phyloP scores from a whole-genome alignment of 2,329 filamentous ascomycete species.

The Didymella lethalis region DNA sequence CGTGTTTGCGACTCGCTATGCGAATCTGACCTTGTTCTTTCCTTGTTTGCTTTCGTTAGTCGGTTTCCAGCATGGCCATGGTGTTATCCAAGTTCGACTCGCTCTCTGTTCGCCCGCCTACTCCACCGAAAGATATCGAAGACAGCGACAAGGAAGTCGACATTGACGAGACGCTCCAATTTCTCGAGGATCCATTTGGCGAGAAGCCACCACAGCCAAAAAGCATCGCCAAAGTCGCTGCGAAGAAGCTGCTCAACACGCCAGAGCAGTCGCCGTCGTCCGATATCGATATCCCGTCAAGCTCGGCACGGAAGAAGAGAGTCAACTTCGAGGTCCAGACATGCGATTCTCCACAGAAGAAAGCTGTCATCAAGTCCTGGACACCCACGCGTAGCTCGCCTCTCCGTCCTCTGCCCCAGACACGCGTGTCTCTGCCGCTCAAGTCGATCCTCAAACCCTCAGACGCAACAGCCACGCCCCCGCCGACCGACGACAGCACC shows the following conservation, averaged over 20 bases:
- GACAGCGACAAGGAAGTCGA: conserved; percentile 47
- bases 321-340: conserved; percentile 72
- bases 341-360: conserved; percentile 63
- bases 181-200: conserved; percentile 54
- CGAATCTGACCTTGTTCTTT: conserved; percentile 25
- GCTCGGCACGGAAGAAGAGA: conserved; percentile 47
- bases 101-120: conserved; percentile 63
- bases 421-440: conserved; percentile 63
- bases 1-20: conserved; percentile 35
- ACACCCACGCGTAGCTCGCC: conserved; percentile 53
- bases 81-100: conserved; percentile 54
- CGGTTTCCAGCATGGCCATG: conserved; percentile 50
- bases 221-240: conserved; percentile 19
- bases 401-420: conserved; percentile 57
- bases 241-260: conserved; percentile 40
- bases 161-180: conserved; percentile 52
- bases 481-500: conserved; percentile 49
- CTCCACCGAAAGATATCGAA: conserved; percentile 60
- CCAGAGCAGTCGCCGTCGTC: conserved; percentile 56
- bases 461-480: conserved; percentile 51
- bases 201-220: conserved; percentile 43
- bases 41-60: conserved; percentile 34
- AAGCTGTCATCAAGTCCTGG: conserved; percentile 34
- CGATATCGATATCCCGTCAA: conserved; percentile 46
- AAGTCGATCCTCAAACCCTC: conserved; percentile 83